These are phyloP conservation scores for Pontederia crassipes DNA, from an alignment of 176 grass and related monocot species.

Conservation along the genomic window DNA sequence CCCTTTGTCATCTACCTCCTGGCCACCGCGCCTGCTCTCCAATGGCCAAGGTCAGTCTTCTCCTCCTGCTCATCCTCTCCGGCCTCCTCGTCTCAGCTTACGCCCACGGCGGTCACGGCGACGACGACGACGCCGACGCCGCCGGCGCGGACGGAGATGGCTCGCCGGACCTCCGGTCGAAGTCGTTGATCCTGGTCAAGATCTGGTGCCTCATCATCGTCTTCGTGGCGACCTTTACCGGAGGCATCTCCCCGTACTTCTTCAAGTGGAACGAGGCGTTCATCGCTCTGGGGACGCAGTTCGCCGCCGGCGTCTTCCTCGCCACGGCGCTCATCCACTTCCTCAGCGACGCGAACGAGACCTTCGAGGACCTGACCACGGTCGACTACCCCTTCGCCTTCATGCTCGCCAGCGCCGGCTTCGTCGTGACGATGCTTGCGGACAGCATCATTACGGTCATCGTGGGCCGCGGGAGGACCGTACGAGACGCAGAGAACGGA, in stretches of 20 bases:
- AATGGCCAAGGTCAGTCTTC: neutral
- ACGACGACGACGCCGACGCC: conserved; percentile 7
- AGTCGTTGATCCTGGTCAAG: conserved; percentile 54
- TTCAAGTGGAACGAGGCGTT: conserved; percentile 86
- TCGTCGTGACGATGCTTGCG: conserved; percentile 58
- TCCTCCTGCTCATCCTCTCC: conserved; percentile 13
- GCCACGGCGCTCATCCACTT: conserved; percentile 92
- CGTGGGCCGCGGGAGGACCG: conserved; percentile 24
- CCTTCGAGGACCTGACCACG: conserved; percentile 53
- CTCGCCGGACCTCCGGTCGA: conserved; percentile 47
- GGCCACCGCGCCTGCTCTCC: neutral
- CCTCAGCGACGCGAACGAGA: conserved; percentile 75
- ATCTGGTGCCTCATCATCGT: conserved; percentile 61
- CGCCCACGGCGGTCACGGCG: conserved; percentile 28
- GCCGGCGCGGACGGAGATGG: conserved; percentile 1
- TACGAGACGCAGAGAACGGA: neutral
- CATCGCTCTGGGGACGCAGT: conserved; percentile 74
- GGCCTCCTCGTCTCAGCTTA: neutral
- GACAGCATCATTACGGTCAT: conserved; percentile 53
- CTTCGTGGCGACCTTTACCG: conserved; percentile 56
- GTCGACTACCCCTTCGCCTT: conserved; percentile 61
- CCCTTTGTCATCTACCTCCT: too few species aligned
- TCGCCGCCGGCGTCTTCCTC: conserved; percentile 80
- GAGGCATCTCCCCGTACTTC: conserved; percentile 82
- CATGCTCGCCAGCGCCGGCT: conserved; percentile 70